A percentile compares a stretch with the other conserved stretches of the same genome.
These are phyloP conservation scores for Sarocladiaceae sp. DNA, from an alignment of 2,329 filamentous ascomycete species.

Conservation along the genomic window DNA sequence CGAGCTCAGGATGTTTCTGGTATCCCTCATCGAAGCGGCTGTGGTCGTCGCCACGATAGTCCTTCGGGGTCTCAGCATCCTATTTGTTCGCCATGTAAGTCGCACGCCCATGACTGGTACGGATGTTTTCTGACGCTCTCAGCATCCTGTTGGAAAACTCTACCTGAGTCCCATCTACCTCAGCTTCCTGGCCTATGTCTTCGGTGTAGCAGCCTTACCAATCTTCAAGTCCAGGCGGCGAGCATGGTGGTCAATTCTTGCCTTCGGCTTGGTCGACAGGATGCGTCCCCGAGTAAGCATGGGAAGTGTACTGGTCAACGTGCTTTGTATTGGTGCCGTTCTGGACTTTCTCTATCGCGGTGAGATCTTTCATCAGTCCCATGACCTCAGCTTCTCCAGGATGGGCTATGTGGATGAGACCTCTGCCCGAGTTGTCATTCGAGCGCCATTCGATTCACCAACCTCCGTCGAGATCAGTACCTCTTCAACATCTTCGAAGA, in stretches of 20 bases:
- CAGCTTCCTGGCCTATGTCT: constrained; percentile 4
- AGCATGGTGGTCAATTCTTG: neutral
- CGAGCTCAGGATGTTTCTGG: neutral
- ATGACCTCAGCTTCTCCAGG: constrained; percentile 54
- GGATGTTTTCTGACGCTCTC: neutral
- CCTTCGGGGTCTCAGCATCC: neutral
- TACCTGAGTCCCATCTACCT: constrained; percentile 2
- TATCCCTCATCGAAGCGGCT: neutral
- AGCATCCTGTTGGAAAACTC: constrained; percentile 2
- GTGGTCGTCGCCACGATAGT: neutral
- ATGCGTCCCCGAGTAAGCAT: neutral
- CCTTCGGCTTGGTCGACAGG: constrained; percentile 6
- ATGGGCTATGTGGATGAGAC: constrained; percentile 58
- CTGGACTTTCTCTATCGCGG: constrained; percentile 52
- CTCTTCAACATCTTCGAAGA: constrained; percentile 14
- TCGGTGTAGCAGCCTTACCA: neutral
- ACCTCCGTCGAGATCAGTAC: constrained; percentile 23
- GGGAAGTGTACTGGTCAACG: neutral
- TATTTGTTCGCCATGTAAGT: constrained; percentile 6
- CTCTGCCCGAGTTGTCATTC: constrained; percentile 53
- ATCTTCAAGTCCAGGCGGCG: neutral
- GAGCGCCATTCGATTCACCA: constrained; percentile 44
- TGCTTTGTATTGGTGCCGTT: constrained; percentile 7
- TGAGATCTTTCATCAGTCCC: constrained; percentile 46
- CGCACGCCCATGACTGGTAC: neutral